These are phyloP conservation scores for Xylaria sp. DNA, from an alignment of 2,329 filamentous ascomycete species.

Conservation along the genomic window DNA sequence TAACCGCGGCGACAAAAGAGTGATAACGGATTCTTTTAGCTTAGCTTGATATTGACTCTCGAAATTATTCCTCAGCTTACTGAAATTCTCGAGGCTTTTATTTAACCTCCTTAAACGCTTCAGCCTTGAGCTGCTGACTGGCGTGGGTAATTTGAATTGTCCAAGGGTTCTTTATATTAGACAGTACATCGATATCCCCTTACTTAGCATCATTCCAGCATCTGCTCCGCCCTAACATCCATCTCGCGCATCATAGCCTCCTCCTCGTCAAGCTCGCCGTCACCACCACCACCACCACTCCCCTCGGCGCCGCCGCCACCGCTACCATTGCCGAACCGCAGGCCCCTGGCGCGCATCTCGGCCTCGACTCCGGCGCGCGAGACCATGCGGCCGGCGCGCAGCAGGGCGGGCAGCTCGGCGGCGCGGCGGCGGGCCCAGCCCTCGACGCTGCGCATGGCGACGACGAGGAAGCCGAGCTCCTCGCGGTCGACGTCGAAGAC, in stretches of 20 bases:
- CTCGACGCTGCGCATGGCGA: conserved; percentile 79
- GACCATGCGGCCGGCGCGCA: conserved; percentile 53
- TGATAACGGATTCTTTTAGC: no score
- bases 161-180: not conserved
- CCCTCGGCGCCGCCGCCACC: conserved; percentile 30
- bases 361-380: conserved; percentile 59
- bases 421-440: conserved; percentile 66
- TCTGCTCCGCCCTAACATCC: conserved; percentile 39
- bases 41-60: no score
- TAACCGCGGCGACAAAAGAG: no score
- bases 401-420: conserved; percentile 55
- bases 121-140: no score
- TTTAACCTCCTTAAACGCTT: no score
- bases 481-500: conserved; percentile 96
- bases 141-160: no score
- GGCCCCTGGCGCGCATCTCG: conserved; percentile 60
- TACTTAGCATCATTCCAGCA: conserved; percentile 25
- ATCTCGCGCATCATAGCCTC: conserved; percentile 49
- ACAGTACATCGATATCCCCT: not conserved
- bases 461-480: conserved; percentile 89
- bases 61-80: no score
- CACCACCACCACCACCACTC: conserved; percentile 5
- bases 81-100: no score
- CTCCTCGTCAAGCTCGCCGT: conserved; percentile 38
- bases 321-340: conserved; percentile 40